These are phyloP conservation scores for Alternaria infectoria DNA, from an alignment of 2,329 filamentous ascomycete genomes.

Conservation along the genomic window DNA sequence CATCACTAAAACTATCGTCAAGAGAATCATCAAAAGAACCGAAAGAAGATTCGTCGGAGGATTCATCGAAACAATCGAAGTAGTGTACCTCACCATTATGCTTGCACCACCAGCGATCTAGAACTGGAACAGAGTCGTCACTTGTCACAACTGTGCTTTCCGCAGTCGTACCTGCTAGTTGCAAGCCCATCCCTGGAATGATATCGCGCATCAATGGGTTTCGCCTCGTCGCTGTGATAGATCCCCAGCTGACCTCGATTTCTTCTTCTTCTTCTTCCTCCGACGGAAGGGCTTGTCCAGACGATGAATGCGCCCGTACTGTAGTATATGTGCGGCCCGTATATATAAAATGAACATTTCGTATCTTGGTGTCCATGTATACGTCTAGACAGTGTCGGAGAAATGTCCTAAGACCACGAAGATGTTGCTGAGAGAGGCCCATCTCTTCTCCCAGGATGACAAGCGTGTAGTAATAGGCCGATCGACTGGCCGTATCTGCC, in stretches of 20 bases:
- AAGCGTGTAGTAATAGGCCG: background rate
- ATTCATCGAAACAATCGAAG: background rate
- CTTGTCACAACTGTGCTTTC: accelerated
- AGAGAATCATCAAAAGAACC: no score
- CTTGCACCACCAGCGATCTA: background rate
- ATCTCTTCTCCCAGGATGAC: accelerated
- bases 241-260: background rate
- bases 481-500: accelerated
- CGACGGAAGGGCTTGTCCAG: accelerated
- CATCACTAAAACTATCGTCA: no score
- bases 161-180: background rate
- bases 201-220: background rate
- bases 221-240: background rate
- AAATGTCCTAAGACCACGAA: accelerated
- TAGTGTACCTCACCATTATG: background rate
- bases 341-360: background rate
- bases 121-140: accelerated
- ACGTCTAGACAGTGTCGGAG: no score
- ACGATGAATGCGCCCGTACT: accelerated
- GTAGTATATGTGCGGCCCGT: background rate
- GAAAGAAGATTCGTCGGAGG: no score
- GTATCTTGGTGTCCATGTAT: background rate
- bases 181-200: background rate
- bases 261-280: background rate
- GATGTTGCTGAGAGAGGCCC: accelerated